Evolutionary conservation across 352 stramenopile species (phyloP), one percentile per base, ranked within the genome.

Genomic region (Phytophthora sp.): DNA sequence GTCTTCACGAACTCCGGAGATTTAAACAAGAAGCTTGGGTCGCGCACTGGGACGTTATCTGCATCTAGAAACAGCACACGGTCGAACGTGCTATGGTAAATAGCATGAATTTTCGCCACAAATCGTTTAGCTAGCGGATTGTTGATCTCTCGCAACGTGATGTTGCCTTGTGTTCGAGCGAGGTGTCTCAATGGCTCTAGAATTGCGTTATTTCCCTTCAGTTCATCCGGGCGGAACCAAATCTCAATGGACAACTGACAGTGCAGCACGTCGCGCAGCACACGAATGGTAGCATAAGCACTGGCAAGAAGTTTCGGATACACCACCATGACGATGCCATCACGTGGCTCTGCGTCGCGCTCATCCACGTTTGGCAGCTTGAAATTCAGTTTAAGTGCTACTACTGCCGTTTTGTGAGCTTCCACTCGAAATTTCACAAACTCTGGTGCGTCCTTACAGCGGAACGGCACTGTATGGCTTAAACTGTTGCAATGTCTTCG

Each of bases 11-110:
- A 88, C 45, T 82, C 75, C 0, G 38, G 39, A 20, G 60, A 71
- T 15, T 70, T 41, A 36, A 74, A 74, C 16, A 74, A 38, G n/a
- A 67, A 66, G 1, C 2, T 84, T 33, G 79, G 77, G 24, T 88
- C 75, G 9, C 62, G 69, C n/a, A 79, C 76, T 0, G 78, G 76
- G 15, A 80, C 49, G 33, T 88, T 88, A 31, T 88, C 79, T 12
- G 75, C 65, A 57, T 88, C 79, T 18, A 88, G 46, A 42, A 88
- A 82, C 29, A 88, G 33, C 23, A 88, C 36, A 6, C 78, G 62
- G 18, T 76, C 70, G 35, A 88, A 58, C 5, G 69, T 69, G 13
- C 68, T 83, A 35, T 83, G 51, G 63, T 79, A 73, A 21, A 88
- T 72, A 2, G 75, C 77, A 33, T 83, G 73, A 1, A 82, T 61